Evolutionary conservation across 257 asterid species (phyloP), one percentile per base, ranked within the genome.

Genomic region (Coffea eugenioides): DNA sequence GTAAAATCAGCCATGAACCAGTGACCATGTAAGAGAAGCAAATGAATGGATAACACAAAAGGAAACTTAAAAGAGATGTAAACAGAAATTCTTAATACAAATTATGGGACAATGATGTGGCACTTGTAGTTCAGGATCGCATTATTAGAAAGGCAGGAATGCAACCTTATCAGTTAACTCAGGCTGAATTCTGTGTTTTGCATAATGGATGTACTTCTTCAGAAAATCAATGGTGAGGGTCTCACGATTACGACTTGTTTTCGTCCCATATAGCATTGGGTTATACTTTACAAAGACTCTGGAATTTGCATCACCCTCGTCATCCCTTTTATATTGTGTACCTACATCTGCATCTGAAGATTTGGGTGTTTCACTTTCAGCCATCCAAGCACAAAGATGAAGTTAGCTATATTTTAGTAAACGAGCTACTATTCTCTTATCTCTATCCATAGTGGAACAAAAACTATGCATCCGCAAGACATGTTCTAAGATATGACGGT

Each of bases 101-200:
- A 65, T 7, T 65, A 31, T n/a, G 2, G 69, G 12, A 65, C 8
- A 65, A n/a, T n/a, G 8, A 65, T 23, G 69, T 52, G 18, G 61
- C 69, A 75, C 59, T 11, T 15, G 34, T 57, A 62, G 56, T 59
- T 5, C n/a, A 49, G 31, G 27, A 23, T n/a, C 23, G 54, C 36
- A 82, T 43, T 36, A 66, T 31, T 21, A 5, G 6, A 54, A 31
- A 69, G 77, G 67, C 5, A 14, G 74, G 81, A 69, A 52, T 18
- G 16, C 83, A 75, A 95, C 99, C 98, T 95, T 98, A 82, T 92
- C 97, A 80, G 98, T 95, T 80, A 95, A 92, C 86, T 93, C 98
- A 52, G 99, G 99, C 82, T 91, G 94, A 81, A 91, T 88, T 87
- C 98, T 91, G 85, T 90, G 87, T 80, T 93, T 95, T 0, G 97